Base-by-base conservation (phyloP, 495 filamentous ascomycete species). In the Aeminium ludgeri region DNA sequence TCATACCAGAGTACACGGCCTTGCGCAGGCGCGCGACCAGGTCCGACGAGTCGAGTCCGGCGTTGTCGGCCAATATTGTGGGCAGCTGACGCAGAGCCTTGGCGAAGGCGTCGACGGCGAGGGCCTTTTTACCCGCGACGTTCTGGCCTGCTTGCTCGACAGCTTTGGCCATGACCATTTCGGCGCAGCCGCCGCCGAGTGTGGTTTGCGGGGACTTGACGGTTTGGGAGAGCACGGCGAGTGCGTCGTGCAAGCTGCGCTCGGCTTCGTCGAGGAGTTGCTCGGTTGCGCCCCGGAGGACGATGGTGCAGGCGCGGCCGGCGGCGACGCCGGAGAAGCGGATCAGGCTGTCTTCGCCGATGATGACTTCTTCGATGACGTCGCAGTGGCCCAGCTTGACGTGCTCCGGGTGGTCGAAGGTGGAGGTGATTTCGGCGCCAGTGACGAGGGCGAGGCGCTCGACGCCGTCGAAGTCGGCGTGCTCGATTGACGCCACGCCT, bases 131-230 rank as follows among this genome's bases (percentile, higher is more conserved):
- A 54, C 89, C 89, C 27, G 86, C 82, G 11, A 91, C 82, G 55
- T 92, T 87, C 38, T 87, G 84, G 6, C 87, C 86, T 13, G 85
- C 86, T 36, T 83, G 78, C 56, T 95, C 91, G 30, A 96, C 89
- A 31, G 89, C 89, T 65, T 93, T 93, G 46, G 86, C 82, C 89
- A 97, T 97, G 43, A 92, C 64, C 87, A 94, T 95, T 72, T 97
- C 89, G 0, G 86, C 86, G 54, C 86, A 95, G 13, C 89, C 89
- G 55, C 89, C 89, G 20, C 89, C 89, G 4, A 97, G 76, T 0
- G 91, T 95, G 20, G 84, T 89, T 44, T 83, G 77, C 13, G 89
- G 86, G 61, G 96, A 87, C 58, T 78, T 81, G 49, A 96, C 83
- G 10, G 89, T 97, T 61, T 97, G 89, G 3, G 89, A 96, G 17